Percentiles rank a stretch among this genome's conserved stretches.
Conservation (phyloP, 495 filamentous ascomycete species). For the Penicillium waksmanii region DNA sequence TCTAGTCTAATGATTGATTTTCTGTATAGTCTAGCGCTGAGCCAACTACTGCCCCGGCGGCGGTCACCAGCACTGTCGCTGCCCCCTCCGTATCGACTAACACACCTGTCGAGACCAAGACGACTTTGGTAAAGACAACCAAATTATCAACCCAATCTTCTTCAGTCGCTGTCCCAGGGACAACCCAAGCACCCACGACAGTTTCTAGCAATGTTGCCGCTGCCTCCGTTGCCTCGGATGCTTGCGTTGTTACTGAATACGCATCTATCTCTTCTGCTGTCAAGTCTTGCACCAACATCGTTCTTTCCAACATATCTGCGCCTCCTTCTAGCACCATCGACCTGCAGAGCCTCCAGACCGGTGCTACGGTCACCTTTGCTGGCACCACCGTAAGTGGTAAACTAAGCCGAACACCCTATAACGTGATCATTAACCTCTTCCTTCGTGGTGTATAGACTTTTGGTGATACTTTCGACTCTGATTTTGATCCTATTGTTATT, state of each 20-base stretch:
- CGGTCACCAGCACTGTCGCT: conserved; percentile 11
- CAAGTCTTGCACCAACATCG: conserved; percentile 43
- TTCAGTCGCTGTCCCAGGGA: conserved; percentile 2
- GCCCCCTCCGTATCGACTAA: conserved; percentile 9
- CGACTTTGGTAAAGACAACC: conserved; percentile 20
- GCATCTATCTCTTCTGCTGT: conserved; percentile 47
- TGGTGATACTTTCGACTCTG: conserved; percentile 36
- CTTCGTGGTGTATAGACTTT: conserved; percentile 35
- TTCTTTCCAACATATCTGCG: conserved; percentile 39
- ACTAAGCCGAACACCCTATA: no score
- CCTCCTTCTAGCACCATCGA: conserved; percentile 39
- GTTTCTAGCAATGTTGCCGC: conserved; percentile 10
- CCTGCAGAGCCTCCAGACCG: conserved; percentile 39
- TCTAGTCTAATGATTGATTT: no score
- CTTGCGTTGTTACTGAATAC: conserved; percentile 49
- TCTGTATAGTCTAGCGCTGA: neutral
- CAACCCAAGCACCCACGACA: conserved; percentile 15
- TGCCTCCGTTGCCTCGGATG: conserved; percentile 24
- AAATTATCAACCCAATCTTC: conserved; percentile 10
- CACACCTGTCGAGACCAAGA: conserved; percentile 14
- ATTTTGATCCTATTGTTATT: conserved; percentile 44
- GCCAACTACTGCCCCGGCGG: neutral
- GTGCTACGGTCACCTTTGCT: conserved; percentile 46
- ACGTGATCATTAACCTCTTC: neutral
- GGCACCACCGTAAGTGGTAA: conserved; percentile 30